Evolutionary conservation across 345 rosid genomes (phyloP), one percentile per base, ranked within the genome.

Genomic region (Cardamine occulta): DNA sequence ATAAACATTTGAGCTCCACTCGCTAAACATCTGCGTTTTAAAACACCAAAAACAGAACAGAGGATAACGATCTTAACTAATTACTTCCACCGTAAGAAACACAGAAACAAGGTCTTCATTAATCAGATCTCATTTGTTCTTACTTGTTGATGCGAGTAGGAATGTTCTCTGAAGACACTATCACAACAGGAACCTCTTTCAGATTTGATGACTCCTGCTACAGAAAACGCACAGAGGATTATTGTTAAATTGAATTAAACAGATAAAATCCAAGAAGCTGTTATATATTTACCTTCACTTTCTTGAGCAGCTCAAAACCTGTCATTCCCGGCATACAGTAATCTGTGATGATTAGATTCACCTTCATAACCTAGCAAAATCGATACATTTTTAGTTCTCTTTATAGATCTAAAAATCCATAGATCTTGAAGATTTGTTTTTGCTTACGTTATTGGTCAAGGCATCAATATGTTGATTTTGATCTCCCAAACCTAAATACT

Each of bases 271-370:
- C 21, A 21, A 56, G 4, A 74, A 45, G 12, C 2, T 11, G 7
- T 37, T 48, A 59, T 59, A 49, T 53, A 5, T 18, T 23, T 76
- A 88, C 98, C 97, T 93, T 93, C 24, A 93, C 84, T 82, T 82
- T 91, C 86, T 93, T 91, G 9, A 91, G 96, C 0, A 91, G 84
- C 66, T 93, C 96, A 37, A 86, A 93, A 21, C 98, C 96, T 1
- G 98, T 89, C 98, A 93, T 93, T 72, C 93, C 97, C 0, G 98
- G 96, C 98, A 93, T 93, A 63, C 96, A 91, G 21, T 93, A 93
- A 77, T 93, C 96, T 49, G 98, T 93, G 58, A 93, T 93, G 59
- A 93, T 84, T 77, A 93, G 76, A 74, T 85, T 87, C 24, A 93
- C 90, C 83, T 89, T 87, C 13, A 84, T 75, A 15, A 62, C 84